Evolutionary conservation across 106 monocot species (phyloP), one percentile per base, ranked within the genome.

Genomic region (Vanilla planifolia): DNA sequence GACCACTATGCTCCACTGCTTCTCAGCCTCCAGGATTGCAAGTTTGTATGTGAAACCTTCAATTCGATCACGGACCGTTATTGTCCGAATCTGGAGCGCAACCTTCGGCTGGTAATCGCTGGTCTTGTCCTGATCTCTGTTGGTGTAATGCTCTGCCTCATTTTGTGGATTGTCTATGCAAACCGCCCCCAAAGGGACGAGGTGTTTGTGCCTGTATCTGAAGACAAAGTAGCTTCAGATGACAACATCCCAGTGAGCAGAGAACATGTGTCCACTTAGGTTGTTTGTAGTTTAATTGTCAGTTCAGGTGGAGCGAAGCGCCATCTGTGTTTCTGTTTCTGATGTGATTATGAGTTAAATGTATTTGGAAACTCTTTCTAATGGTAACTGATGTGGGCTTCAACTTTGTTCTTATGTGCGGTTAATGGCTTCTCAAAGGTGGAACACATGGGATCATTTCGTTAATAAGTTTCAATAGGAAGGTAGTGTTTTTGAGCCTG

Each of bases 161-260:
- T 79, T 42, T 28, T 89, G 70, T 85, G 78, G 89, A 67, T 85
- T 41, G 43, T 89, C 45, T 64, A 81, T 65, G 72, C 79, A 68
- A 78, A 84, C 73, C 80, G 80, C 75, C 80, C 65, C 75, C 73
- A 55, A 70, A 80, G 83, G 72, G 86, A 74, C 77, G 88, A 84
- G 25, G 84, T 73, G 67, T 83, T 78, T 77, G 86, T 42, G 8
- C 66, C 46, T 24, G 45, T 52, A 33, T 66, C 75, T 53, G 73
- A 67, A 57, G 59, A 55, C 0, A 80, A 72, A 63, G 40, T 75
- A 55, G 25, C 48, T 45, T 30, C 51, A 42, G 36, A 66, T 37
- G 43, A n/a, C 28, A 53, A n/a, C 13, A 30, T 66, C 34, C 37
- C 50, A 40, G 48, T 51, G 33, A 50, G 17, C 37, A 43, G 22